Evolutionary conservation across 2,329 filamentous ascomycete genomes (phyloP).

Genomic region (Pseudonectria foliicola): DNA sequence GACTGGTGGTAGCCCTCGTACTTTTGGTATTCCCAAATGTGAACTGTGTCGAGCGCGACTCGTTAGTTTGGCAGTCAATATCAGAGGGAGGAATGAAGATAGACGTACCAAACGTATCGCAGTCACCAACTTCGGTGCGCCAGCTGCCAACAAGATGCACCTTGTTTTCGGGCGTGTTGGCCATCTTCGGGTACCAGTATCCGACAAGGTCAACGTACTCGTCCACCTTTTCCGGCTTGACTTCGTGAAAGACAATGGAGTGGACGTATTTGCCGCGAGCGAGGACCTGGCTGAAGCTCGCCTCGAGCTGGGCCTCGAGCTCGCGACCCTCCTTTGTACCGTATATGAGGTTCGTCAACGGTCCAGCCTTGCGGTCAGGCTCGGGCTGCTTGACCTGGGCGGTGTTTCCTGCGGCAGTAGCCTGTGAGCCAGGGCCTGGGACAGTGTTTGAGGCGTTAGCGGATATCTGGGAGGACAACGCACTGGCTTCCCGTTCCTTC

Average conservation of each 20-base stretch:
- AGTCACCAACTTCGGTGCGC: slow-evolving; percentile 95
- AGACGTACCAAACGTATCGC: slow-evolving; percentile 82
- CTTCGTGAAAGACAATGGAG: slow-evolving; percentile 92
- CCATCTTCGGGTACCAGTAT: slow-evolving; percentile 87
- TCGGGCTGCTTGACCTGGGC: slow-evolving; percentile 51
- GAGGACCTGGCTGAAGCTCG: slow-evolving; percentile 90
- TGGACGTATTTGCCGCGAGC: slow-evolving; percentile 97
- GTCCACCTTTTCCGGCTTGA: slow-evolving; percentile 91
- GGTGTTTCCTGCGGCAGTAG: slow-evolving; percentile 31
- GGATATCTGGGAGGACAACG: slow-evolving; percentile 37
- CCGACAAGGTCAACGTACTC: slow-evolving; percentile 90
- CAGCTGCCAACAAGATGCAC: slow-evolving; percentile 96
- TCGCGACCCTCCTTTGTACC: slow-evolving; percentile 93
- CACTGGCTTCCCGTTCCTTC: slow-evolving; percentile 83
- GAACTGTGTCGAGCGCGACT: slow-evolving; percentile 51
- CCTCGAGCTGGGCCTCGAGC: slow-evolving; percentile 91
- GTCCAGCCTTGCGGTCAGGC: slow-evolving; percentile 59
- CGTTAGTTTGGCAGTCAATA: slow-evolving; percentile 3
- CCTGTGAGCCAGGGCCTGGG: slow-evolving; percentile 32
- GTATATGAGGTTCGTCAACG: slow-evolving; percentile 85
- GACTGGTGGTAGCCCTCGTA: slow-evolving; percentile 95
- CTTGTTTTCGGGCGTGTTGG: slow-evolving; percentile 76
- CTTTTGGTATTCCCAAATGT: slow-evolving; percentile 99
- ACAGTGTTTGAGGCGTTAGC: slow-evolving; percentile 36
- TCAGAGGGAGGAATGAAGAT: background rate